Percentiles rank a stretch among this genome's conserved stretches.
Evolutionary conservation across 169 alveolate species (phyloP).

Genomic region (Babesia sp.): DNA sequence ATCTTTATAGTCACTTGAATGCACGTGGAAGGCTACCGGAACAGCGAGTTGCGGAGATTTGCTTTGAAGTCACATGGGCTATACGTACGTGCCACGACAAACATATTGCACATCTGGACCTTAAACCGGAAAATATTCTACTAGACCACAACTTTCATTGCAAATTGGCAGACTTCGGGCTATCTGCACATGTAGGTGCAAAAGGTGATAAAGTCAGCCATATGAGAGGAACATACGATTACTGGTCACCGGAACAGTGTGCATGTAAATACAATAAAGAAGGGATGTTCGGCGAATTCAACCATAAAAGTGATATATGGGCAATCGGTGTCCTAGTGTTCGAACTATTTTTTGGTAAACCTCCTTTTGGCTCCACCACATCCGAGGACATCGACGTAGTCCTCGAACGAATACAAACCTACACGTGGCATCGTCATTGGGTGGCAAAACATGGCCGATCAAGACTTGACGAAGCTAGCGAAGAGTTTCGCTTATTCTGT

Average conservation of each 20-base stretch:
- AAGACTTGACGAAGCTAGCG: conserved; percentile 56
- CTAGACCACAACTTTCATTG: conserved; percentile 77
- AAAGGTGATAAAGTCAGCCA: conserved; percentile 66
- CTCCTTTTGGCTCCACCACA: conserved; percentile 79
- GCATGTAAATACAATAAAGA: conserved; percentile 70
- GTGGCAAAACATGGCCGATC: conserved; percentile 51
- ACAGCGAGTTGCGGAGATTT: conserved; percentile 71
- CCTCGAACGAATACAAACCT: conserved; percentile 69
- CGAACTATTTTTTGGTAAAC: conserved; percentile 76
- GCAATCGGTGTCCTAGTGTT: conserved; percentile 81
- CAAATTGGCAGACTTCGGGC: conserved; percentile 84
- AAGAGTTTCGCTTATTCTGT: conserved; percentile 67
- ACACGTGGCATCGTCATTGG: conserved; percentile 64
- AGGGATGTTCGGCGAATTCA: conserved; percentile 75
- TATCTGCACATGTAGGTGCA: conserved; percentile 82
- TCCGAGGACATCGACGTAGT: conserved; percentile 68
- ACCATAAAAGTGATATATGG: conserved; percentile 84
- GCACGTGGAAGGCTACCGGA: conserved; percentile 72
- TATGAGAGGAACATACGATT: conserved; percentile 69
- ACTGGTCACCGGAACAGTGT: conserved; percentile 83
- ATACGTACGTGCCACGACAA: conserved; percentile 85
- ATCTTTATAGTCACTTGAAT: conserved; percentile 70
- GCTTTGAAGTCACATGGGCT: conserved; percentile 84
- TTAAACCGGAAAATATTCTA: conserved; percentile 82
- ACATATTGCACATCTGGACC: conserved; percentile 83